Evolutionary conservation across 2,329 filamentous ascomycete genomes (phyloP).

Genomic region (Penicillium sp.): DNA sequence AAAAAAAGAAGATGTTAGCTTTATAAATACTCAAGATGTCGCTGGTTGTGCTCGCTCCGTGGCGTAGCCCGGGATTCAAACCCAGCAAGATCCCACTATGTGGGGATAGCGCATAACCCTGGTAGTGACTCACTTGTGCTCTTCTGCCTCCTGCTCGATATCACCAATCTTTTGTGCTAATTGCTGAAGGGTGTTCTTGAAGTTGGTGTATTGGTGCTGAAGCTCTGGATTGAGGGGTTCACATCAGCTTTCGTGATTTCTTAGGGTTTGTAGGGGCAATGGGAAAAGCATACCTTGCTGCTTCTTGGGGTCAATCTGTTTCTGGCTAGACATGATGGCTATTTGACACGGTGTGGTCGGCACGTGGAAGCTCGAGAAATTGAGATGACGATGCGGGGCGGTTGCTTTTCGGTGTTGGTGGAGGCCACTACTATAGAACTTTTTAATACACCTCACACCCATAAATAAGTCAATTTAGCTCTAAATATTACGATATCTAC

Average conservation of each 20-base stretch:
- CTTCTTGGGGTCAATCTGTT: constrained; percentile 43
- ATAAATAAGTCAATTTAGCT: not conserved
- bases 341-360: constrained; percentile 8
- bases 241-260: constrained; percentile 7
- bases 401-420: constrained; percentile 13
- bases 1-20: constrained; percentile 12
- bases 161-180: constrained; percentile 96
- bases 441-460: not conserved
- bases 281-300: constrained; percentile 44
- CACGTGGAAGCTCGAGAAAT: constrained; percentile 27
- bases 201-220: constrained; percentile 51
- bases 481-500: not conserved
- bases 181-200: constrained; percentile 76
- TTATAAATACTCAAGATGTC: constrained; percentile 8
- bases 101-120: not conserved
- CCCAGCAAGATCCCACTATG: not conserved
- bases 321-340: constrained; percentile 40
- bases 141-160: constrained; percentile 94
- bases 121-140: constrained; percentile 76
- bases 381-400: constrained; percentile 35
- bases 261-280: not conserved
- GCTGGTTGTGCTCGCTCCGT: not conserved
- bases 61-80: not conserved
- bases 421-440: constrained; percentile 8
- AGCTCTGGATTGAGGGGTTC: constrained; percentile 39